These are phyloP conservation scores for Abortiporus biennis DNA, from an alignment of 1,284 basidiomycete genomes.

Conservation along the genomic window DNA sequence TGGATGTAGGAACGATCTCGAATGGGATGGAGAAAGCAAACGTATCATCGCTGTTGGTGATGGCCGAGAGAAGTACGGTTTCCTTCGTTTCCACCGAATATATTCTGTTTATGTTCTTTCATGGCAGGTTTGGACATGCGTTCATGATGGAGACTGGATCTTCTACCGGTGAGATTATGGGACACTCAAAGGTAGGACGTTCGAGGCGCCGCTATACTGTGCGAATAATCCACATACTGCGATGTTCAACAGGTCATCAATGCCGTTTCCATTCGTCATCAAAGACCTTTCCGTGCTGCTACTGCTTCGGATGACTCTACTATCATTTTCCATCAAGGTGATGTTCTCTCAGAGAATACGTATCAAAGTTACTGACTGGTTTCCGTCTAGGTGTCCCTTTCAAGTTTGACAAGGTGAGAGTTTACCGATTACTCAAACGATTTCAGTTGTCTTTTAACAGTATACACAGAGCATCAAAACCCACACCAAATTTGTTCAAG, in stretches of 20 bases:
- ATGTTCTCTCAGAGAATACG: conserved; percentile 8
- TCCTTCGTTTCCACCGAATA: background rate
- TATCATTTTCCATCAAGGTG: conserved; percentile 80
- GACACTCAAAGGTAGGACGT: conserved; percentile 77
- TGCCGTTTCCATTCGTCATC: conserved; percentile 84
- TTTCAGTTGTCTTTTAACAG: background rate
- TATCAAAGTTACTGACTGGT: conserved; percentile 10
- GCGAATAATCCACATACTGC: too few species aligned
- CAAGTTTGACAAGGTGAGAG: conserved; percentile 77
- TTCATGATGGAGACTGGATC: conserved; percentile 88
- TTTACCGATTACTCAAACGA: background rate
- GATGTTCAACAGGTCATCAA: conserved; percentile 63
- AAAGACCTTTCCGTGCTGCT: conserved; percentile 88
- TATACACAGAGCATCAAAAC: conserved; percentile 67
- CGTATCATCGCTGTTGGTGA: conserved; percentile 96
- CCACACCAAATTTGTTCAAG: conserved; percentile 93
- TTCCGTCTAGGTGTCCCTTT: conserved; percentile 68
- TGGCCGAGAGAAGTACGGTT: conserved; percentile 77
- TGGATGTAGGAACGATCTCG: conserved; percentile 75
- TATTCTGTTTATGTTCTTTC: conserved; percentile 3
- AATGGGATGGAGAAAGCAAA: conserved; percentile 97
- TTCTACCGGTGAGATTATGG: conserved; percentile 89
- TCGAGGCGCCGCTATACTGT: too few species aligned
- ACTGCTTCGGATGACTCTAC: conserved; percentile 81
- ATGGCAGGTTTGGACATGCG: conserved; percentile 72